Conservation (phyloP, 2,329 filamentous ascomycete species). For the Fonsecaea pugnacius region DNA sequence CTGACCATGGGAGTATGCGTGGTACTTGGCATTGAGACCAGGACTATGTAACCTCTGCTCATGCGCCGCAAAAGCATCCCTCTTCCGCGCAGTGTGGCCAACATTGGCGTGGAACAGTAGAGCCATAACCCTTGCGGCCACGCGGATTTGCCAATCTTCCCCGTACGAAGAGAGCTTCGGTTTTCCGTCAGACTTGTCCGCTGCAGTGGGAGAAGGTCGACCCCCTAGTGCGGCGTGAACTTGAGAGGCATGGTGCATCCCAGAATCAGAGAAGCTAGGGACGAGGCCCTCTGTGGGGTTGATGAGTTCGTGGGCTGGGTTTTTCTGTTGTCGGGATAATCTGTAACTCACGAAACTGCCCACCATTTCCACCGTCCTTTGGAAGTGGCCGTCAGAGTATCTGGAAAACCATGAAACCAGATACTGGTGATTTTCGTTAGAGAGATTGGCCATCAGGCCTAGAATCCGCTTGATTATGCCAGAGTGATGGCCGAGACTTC, state of each 20-base stretch:
- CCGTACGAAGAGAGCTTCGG: constrained; percentile 64
- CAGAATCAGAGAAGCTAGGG: constrained; percentile 71
- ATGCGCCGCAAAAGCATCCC: constrained; percentile 40
- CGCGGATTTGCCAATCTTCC: constrained; percentile 89
- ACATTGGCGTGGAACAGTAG: constrained; percentile 83
- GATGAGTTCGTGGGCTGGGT: constrained; percentile 55
- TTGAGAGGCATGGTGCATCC: constrained; percentile 64
- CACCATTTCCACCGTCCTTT: constrained; percentile 74
- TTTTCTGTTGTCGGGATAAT: constrained; percentile 70
- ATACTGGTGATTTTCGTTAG: constrained; percentile 75
- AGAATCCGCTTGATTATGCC: constrained; percentile 83
- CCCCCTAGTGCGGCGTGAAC: constrained; percentile 75
- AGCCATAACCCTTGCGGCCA: constrained; percentile 77
- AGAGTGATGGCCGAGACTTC: constrained; percentile 70
- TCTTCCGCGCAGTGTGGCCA: constrained; percentile 47
- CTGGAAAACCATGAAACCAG: constrained; percentile 78
- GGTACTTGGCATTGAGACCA: constrained; percentile 47
- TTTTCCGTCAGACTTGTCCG: constrained; percentile 56
- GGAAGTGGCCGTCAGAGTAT: constrained; percentile 69
- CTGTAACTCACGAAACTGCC: constrained; percentile 81
- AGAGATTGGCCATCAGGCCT: constrained; percentile 76
- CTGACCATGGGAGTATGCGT: constrained; percentile 61
- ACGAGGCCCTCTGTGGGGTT: constrained; percentile 71
- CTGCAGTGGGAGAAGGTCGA: constrained; percentile 54
- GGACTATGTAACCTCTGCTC: constrained; percentile 45